Conservation (phyloP, 768 basidiomycete species). For the Leccinum subgranulosum region DNA sequence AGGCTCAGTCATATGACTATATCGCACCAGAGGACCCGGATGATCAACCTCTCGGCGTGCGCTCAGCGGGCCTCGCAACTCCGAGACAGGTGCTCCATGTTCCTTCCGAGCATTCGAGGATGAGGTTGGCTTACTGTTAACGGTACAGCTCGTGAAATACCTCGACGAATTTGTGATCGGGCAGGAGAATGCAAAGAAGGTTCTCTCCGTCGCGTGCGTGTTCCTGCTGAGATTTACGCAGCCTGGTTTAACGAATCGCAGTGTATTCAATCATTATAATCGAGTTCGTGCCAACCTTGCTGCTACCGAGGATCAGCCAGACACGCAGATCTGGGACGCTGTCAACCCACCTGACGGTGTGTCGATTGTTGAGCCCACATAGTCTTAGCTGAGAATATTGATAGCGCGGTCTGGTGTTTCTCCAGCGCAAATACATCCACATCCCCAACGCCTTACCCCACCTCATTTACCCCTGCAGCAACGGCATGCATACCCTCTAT, state of each 20-base stretch:
- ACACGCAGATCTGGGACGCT: slow-evolving; percentile 27
- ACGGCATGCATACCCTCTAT: slow-evolving; percentile 50
- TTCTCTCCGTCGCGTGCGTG: slow-evolving; percentile 89
- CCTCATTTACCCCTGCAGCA: slow-evolving; percentile 36
- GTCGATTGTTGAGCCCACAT: slow-evolving; percentile 2
- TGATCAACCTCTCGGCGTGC: slow-evolving; percentile 28
- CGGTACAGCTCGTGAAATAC: slow-evolving; percentile 69
- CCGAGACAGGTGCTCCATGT: slow-evolving; percentile 43
- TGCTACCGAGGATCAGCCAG: slow-evolving; percentile 40
- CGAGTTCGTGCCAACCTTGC: slow-evolving; percentile 73
- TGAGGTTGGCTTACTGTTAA: slow-evolving; percentile 9
- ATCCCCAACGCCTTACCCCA: slow-evolving; percentile 40
- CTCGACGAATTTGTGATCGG: slow-evolving; percentile 89
- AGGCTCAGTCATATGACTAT: slow-evolving; percentile 49
- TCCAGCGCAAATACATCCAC: slow-evolving; percentile 61
- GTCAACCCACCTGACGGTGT: slow-evolving; percentile 27
- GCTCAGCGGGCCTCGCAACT: slow-evolving; percentile 55
- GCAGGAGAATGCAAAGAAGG: slow-evolving; percentile 90
- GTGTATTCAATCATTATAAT: slow-evolving; percentile 94
- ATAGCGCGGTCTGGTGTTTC: slow-evolving; percentile 42
- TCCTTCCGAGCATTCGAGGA: background rate
- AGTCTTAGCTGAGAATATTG: background rate
- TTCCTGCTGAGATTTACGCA: background rate
- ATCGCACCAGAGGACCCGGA: slow-evolving; percentile 29
- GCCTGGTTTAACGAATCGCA: slow-evolving; percentile 28